Base-by-base conservation (phyloP, 2,329 filamentous ascomycete species). In the Trichoderma sp. region DNA sequence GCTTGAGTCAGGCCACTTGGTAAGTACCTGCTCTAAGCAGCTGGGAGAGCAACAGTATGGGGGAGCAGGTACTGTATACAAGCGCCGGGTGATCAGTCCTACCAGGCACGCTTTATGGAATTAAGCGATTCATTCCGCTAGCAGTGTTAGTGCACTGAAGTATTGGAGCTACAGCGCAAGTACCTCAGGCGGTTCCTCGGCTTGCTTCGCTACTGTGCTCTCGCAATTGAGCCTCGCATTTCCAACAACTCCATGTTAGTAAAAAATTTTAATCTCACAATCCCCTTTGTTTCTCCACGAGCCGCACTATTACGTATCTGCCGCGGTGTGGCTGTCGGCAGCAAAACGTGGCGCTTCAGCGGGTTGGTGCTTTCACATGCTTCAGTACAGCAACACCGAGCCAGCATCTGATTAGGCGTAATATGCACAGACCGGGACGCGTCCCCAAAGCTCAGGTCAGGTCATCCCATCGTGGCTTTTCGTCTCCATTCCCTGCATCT, bases 281-380 rank as follows among this genome's bases (percentile, higher is more conserved):
- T 43, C 28, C 12, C 56, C 57, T 26, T 62, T 28, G 39, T 70
- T 70, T 62, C 57, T 36, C 34, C 43, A 28, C 21, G 26, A n/a
- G 53, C 56, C 66, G 36, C 66, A 69, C 66, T 61, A 69, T 69
- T 69, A 69, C 66, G 66, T 61, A 61, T 61, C 56, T 69, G 56
- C 66, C 53, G 66, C 56, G 53, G 18, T 32, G 66, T 60, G 56
- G 66, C 66, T 69, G 34, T 61, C 56, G 66, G 66, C 39, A 36
- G 21, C 56, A 43, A 21, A 70, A 53, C 39, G 56, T 51, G 57
- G 66, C 66, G 66, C 11, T 30, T 28, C 62, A 70, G 57, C 66
- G 66, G 66, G 36, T 39, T 15, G 36, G 15, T 30, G 51, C 26
- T 43, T 70, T 70, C 57, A 62, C 66, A 51, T 70, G 66, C 39